Conservation (phyloP, 805 yeast species). For the Saccharomycopsis fermentans region DNA sequence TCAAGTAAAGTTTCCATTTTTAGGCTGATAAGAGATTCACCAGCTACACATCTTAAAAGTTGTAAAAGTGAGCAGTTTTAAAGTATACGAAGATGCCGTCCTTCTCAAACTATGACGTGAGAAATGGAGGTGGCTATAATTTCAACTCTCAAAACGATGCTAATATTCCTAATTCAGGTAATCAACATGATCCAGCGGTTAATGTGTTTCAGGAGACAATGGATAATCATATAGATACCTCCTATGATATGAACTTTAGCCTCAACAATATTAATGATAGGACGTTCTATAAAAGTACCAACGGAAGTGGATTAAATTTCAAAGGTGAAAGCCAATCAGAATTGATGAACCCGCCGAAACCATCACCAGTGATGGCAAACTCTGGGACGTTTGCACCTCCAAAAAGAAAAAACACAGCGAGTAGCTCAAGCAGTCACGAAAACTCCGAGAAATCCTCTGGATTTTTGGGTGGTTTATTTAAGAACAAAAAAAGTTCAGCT, state of each 20-base stretch:
- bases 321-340: background rate
- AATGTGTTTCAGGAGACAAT: conserved; percentile 17
- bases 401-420: background rate
- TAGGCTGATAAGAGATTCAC: background rate
- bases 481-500: conserved; percentile 4
- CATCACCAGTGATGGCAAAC: background rate
- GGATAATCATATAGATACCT: conserved; percentile 17
- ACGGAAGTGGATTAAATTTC: background rate
- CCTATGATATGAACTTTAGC: conserved; percentile 17
- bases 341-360: background rate
- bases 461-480: conserved; percentile 15
- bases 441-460: conserved; percentile 4
- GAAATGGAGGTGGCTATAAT: background rate
- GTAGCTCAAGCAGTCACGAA: background rate
- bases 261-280: conserved; percentile 4
- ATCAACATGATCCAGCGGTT: conserved; percentile 3
- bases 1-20: background rate
- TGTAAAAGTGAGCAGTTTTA: background rate
- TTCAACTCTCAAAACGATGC: background rate
- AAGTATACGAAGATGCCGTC: background rate
- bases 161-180: background rate
- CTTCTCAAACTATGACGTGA: background rate
- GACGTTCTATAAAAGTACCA: background rate
- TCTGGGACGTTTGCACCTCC: background rate
- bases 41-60: background rate